These are phyloP conservation scores for Crithidia bombi DNA, from an alignment of 208 protist genomes.

Conservation along the genomic window DNA sequence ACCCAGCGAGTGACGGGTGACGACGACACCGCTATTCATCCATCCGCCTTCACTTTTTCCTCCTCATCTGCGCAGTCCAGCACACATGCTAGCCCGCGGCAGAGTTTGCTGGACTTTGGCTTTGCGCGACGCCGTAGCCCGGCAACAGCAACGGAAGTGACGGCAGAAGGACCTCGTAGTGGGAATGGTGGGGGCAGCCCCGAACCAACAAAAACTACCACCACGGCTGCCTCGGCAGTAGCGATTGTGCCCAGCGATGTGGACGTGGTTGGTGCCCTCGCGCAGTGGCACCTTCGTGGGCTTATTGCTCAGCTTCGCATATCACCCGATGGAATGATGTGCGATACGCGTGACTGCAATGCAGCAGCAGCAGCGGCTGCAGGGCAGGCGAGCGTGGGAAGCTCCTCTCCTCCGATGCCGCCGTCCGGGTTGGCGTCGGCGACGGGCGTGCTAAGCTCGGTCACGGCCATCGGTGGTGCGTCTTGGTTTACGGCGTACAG, in stretches of 20 bases:
- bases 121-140: neutral
- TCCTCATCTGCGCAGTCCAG: conserved; percentile 6
- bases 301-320: conserved; percentile 22
- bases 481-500: conserved; percentile 23
- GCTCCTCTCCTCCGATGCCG: neutral
- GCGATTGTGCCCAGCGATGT: neutral
- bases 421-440: neutral
- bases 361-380: neutral
- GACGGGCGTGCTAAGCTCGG: conserved; percentile 10
- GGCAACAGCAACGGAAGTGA: neutral
- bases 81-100: conserved; percentile 3
- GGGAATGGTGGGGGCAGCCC: neutral
- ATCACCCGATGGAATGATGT: neutral
- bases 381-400: neutral
- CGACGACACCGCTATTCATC: neutral
- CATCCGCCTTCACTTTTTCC: neutral
- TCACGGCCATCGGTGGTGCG: neutral
- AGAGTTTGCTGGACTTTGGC: conserved; percentile 14
- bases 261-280: conserved; percentile 21
- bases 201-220: no score
- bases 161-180: neutral
- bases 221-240: neutral
- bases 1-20: neutral
- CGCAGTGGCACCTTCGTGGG: conserved; percentile 36
- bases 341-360: neutral